Evolutionary conservation across 257 asterid species (phyloP), one percentile per base, ranked within the genome.

Genomic region (Capsicum baccatum): DNA sequence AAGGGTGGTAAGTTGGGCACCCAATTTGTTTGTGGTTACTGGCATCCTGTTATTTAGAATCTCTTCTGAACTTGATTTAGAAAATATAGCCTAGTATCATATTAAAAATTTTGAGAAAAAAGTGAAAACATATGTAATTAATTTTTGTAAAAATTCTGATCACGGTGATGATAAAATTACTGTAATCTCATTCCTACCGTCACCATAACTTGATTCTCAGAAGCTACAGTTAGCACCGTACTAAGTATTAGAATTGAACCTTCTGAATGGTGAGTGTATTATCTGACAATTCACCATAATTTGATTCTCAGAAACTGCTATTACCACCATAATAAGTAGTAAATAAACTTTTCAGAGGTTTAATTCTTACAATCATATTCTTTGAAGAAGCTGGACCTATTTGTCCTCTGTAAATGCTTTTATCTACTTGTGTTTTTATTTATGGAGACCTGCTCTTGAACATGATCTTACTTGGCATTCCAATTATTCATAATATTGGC

Each of bases 31-130:
- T 74, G 80, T 48, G 80, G 60, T 19, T 73, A 48, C 6, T 73
- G 17, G n/a, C 8, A 0, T 47, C 9, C 39, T 48, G 60, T 73
- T n/a, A 73, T 76, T 76, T 52, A 5, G 48, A 14, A 52, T 54
- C 63, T 76, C 63, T 52, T 52, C 81, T n/a, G 14, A 52, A 76
- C 26, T 14, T 52, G 81, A 52, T 26, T 76, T 76, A 76, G 5
- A 76, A 47, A 21, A 52, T 52, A 76, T 9, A 26, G 19, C 44
- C 80, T 76, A 52, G 14, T 76, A 33, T 66, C 71, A 6, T 66
- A 33, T n/a, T 48, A 26, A 52, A 50, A 26, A 3, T 26, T 21
- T 76, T 21, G 47, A 62, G 7, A 74, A n/a, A 50, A 74, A 74
- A 50, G 10, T 73, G 42, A 39, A 19, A 73, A 21, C 5, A 47